Base-by-base conservation (phyloP, 805 yeast species). In the Yamadazyma endophytica region DNA sequence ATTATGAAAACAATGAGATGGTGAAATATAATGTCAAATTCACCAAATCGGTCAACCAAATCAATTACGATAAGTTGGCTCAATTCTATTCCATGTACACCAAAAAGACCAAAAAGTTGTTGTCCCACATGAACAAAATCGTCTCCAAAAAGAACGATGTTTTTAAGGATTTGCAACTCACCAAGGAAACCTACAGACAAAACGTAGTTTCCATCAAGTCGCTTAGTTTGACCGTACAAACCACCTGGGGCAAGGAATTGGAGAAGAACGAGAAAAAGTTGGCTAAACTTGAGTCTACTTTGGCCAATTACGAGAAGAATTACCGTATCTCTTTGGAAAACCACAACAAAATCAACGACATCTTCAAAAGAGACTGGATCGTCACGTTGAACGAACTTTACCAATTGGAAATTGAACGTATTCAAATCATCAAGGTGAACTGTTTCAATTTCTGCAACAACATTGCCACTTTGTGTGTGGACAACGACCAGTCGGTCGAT, bases 361-460 rank as follows among this genome's bases (percentile, higher is more conserved):
- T 69, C 2, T 87, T 86, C 81, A 70, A 73, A 33, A 58, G 74
- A 18, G 88, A 85, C 43, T 86, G 96, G 96, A 64, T 68, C 36
- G 50, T 64, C 4, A 68, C 82, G 0, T 71, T 85, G 26, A 75
- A 70, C 40, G 72, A 71, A 39, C 64, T 81, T 40, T 88, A 86
- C 55, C 70, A 62, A 32, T 54, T 82, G 28, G 96, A 86, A 50
- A 74, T 76, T 29, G 87, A 82, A 49, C 70, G 89, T 40, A 73
- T 84, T 33, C 81, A 80, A 45, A 71, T 78, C 39, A 49, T 82
- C 35, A 81, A 84, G 46, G 64, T 80, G 12, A 83, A 79, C 43
- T 55, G 87, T 37, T 87, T 95, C 83, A 82, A 78, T 25, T 85
- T 69, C 48, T 77, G 90, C 28, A 86, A 86, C 54, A 68, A 78